These are phyloP conservation scores for Beauveria australis DNA, from an alignment of 2,329 filamentous ascomycete genomes.

Conservation along the genomic window DNA sequence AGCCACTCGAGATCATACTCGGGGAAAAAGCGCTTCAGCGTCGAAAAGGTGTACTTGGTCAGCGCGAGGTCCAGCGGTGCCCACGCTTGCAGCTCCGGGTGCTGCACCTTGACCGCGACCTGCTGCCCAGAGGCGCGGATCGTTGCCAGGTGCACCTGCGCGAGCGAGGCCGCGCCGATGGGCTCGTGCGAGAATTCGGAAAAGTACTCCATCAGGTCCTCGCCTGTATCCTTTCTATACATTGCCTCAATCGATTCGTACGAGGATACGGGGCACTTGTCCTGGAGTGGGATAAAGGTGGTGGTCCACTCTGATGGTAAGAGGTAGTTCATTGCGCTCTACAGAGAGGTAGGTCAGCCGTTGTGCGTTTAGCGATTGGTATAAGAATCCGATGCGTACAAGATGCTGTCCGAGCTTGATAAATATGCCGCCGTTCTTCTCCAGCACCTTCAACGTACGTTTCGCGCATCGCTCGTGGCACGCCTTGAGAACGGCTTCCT, in stretches of 20 bases:
- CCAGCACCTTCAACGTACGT: slow-evolving; percentile 75
- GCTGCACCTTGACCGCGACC: slow-evolving; percentile 95
- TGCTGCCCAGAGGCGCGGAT: slow-evolving; percentile 73
- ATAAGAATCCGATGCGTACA: slow-evolving; percentile 32
- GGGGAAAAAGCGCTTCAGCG: slow-evolving; percentile 86
- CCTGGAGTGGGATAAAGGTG: slow-evolving; percentile 92
- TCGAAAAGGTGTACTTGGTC: slow-evolving; percentile 82
- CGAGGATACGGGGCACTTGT: slow-evolving; percentile 89
- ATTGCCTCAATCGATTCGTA: slow-evolving; percentile 79
- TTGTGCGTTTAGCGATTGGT: background rate
- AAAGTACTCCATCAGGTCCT: slow-evolving; percentile 73
- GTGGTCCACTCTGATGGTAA: slow-evolving; percentile 87
- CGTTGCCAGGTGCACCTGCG: slow-evolving; percentile 85
- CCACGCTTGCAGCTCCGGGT: slow-evolving; percentile 84
- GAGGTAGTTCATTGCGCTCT: slow-evolving; percentile 92
- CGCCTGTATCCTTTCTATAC: slow-evolving; percentile 77
- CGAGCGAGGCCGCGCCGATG: slow-evolving; percentile 87
- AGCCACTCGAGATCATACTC: slow-evolving; percentile 98
- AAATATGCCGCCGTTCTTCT: slow-evolving; percentile 96
- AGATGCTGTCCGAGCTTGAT: slow-evolving; percentile 96
- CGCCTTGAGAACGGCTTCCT: slow-evolving; percentile 60
- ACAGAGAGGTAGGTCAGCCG: slow-evolving; percentile 22
- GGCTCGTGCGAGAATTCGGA: slow-evolving; percentile 72
- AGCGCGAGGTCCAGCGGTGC: slow-evolving; percentile 78
- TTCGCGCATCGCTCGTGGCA: slow-evolving; percentile 92